These are phyloP conservation scores for Hysterangium stoloniferum DNA, from an alignment of 768 basidiomycete genomes.

Conservation along the genomic window DNA sequence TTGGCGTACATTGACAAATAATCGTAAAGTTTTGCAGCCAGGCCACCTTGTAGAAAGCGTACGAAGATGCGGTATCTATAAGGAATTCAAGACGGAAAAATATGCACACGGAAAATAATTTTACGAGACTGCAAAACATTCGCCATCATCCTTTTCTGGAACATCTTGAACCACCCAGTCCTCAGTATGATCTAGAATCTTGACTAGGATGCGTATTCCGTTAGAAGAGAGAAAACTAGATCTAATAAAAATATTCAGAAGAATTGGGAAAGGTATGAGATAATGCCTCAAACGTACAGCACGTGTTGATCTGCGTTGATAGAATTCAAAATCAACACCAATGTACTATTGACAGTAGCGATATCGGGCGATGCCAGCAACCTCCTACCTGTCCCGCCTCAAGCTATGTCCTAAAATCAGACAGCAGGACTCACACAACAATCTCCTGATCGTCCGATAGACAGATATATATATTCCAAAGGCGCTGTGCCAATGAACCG, in stretches of 20 bases:
- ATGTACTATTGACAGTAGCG: slow-evolving; percentile 48
- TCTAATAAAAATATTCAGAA: slow-evolving; percentile 12
- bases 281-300: slow-evolving; percentile 36
- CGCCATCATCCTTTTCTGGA: slow-evolving; percentile 53
- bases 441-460: slow-evolving; percentile 68
- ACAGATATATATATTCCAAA: slow-evolving; percentile 60
- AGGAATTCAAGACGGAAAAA: no score
- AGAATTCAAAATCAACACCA: slow-evolving; percentile 70
- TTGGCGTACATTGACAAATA: slow-evolving; percentile 50
- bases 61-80: slow-evolving; percentile 58
- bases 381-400: slow-evolving; percentile 26
- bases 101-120: slow-evolving; percentile 18
- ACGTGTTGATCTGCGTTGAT: slow-evolving; percentile 47
- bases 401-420: slow-evolving; percentile 10
- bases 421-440: slow-evolving; percentile 47
- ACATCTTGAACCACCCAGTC: slow-evolving; percentile 61
- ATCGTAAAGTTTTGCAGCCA: slow-evolving; percentile 52
- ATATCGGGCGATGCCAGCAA: slow-evolving; percentile 56
- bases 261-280: background rate
- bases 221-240: slow-evolving; percentile 34
- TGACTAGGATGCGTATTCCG: slow-evolving; percentile 59
- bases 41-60: slow-evolving; percentile 51
- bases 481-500: slow-evolving; percentile 40
- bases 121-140: slow-evolving; percentile 74
- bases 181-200: slow-evolving; percentile 58